Evolutionary conservation across 73 alveolate species (phyloP).

Genomic region (Breviolum minutum): DNA sequence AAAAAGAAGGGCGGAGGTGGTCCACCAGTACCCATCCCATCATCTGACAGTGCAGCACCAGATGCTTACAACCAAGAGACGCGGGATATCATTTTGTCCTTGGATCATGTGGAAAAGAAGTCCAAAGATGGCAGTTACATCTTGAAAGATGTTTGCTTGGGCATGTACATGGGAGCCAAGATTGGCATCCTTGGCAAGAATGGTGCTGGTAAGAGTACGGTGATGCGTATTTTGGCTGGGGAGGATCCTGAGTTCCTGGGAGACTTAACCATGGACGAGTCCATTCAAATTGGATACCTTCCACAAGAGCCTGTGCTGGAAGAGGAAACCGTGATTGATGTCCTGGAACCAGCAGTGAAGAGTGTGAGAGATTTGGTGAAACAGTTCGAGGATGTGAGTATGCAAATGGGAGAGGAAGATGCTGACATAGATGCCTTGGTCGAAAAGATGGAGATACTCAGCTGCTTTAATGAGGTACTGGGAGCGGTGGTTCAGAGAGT

Average conservation of each 20-base stretch:
- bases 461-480: neutral
- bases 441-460: slow-evolving; percentile 50
- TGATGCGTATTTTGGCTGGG: slow-evolving; percentile 99
- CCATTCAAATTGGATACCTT: slow-evolving; percentile 34
- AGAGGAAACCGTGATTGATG: slow-evolving; percentile 73
- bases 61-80: slow-evolving; percentile 90
- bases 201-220: slow-evolving; percentile 99
- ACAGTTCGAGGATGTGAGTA: slow-evolving; percentile 44
- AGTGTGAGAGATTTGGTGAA: slow-evolving; percentile 30
- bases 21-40: neutral
- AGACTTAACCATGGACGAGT: slow-evolving; percentile 2
- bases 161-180: slow-evolving; percentile 99
- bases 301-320: slow-evolving; percentile 85
- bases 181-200: slow-evolving; percentile 99
- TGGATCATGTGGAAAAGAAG: slow-evolving; percentile 85
- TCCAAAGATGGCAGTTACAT: slow-evolving; percentile 76
- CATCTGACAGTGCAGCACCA: slow-evolving; percentile 80
- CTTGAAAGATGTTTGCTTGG: slow-evolving; percentile 97
- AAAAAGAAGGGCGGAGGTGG: neutral
- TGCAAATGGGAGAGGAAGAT: slow-evolving; percentile 60
- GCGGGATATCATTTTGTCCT: slow-evolving; percentile 62
- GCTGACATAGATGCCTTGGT: slow-evolving; percentile 70
- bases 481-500: too few relatives aligned
- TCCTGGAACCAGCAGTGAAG: slow-evolving; percentile 49
- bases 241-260: slow-evolving; percentile 93